These are phyloP conservation scores for Cryptococcus sp. DNA, from an alignment of 1,284 basidiomycete species.

Conservation along the genomic window DNA sequence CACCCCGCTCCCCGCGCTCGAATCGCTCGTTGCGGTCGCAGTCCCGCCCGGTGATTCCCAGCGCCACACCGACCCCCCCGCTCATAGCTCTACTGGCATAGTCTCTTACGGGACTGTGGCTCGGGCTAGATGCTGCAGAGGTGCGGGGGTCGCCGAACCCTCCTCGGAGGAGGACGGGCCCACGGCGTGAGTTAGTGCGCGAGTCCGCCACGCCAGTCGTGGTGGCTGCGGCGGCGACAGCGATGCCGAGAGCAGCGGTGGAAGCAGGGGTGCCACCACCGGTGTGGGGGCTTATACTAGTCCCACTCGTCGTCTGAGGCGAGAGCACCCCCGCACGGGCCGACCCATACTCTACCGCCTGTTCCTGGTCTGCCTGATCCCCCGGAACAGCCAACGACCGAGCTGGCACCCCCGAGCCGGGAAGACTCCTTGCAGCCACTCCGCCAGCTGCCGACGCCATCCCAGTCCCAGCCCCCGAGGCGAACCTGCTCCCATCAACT, in stretches of 20 bases:
- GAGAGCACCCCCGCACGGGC: slow-evolving; percentile 17
- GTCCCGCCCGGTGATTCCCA: slow-evolving; percentile 1
- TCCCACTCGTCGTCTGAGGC: slow-evolving; percentile 36
- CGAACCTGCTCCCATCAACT: slow-evolving; percentile 4
- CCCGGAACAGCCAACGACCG: no score
- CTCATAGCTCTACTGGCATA: neutral
- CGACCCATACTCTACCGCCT: no score
- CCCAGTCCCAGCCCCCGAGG: neutral
- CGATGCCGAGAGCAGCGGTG: slow-evolving; percentile 4
- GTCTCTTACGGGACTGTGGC: slow-evolving; percentile 28
- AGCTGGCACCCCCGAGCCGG: slow-evolving; percentile 9
- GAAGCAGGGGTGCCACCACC: slow-evolving; percentile 18
- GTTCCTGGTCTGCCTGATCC: no score
- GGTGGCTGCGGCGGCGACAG: no score
- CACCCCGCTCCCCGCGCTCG: neutral
- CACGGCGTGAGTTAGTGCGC: slow-evolving; percentile 21
- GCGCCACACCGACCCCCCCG: slow-evolving; percentile 6
- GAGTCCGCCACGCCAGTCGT: neutral
- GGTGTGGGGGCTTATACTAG: slow-evolving; percentile 8
- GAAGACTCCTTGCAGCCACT: slow-evolving; percentile 25
- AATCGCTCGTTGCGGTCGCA: no score
- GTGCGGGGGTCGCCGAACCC: slow-evolving; percentile 36
- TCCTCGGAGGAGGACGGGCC: slow-evolving; percentile 46
- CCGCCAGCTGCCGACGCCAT: neutral
- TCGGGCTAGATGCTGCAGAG: slow-evolving; percentile 17